Percentiles rank a stretch among this genome's conserved stretches.
Conservation (phyloP, 129 eudicot genomes). For the sunflower (Helianthus annuus) region DNA sequence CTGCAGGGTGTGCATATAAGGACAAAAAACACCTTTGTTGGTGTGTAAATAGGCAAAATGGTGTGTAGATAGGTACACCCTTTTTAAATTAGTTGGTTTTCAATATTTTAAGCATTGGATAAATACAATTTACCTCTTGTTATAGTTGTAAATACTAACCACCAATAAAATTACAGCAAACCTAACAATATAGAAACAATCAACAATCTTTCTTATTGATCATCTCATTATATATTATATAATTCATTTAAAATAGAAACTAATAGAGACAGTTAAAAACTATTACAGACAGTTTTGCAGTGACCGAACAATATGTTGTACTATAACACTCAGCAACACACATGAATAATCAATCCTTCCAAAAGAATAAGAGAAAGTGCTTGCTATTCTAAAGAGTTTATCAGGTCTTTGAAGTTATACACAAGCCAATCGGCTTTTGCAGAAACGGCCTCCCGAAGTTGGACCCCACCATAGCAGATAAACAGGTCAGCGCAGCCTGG, state of each 20-base stretch:
- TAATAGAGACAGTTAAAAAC: constrained; percentile 11
- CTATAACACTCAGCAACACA: not conserved
- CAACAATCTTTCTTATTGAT: constrained; percentile 11
- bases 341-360: not conserved
- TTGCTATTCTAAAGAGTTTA: constrained; percentile 57
- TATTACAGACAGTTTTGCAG: constrained; percentile 9
- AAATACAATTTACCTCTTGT: not conserved
- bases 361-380: constrained; percentile 13
- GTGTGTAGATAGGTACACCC: no score
- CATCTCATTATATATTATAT: not conserved
- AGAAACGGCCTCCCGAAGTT: constrained; percentile 74
- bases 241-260: not conserved
- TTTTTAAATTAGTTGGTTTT: not conserved
- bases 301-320: constrained; percentile 6
- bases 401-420: constrained; percentile 68
- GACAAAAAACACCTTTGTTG: no score
- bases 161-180: constrained; percentile 13
- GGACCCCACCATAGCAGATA: constrained; percentile 90
- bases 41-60: no score
- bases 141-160: not conserved
- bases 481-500: constrained; percentile 94
- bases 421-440: constrained; percentile 92
- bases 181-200: not conserved
- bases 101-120: not conserved
- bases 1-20: no score